Evolutionary conservation across 1,284 basidiomycete genomes (phyloP).

Genomic region (Trametes versicolor): DNA sequence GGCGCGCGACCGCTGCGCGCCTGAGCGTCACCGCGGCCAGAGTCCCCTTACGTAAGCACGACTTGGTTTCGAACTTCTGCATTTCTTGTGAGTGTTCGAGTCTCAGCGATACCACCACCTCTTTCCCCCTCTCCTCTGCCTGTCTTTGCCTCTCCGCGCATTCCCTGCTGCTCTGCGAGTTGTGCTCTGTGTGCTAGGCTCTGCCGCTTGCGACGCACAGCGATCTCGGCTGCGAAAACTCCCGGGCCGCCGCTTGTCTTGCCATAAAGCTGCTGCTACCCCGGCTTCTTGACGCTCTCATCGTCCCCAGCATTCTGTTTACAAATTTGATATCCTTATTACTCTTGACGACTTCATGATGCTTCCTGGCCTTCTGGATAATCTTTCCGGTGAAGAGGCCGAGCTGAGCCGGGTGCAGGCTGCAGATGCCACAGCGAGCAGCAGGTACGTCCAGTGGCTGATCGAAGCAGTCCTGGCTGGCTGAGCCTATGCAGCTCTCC

Average conservation of each 20-base stretch:
- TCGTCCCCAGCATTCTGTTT: neutral
- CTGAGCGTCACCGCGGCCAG: neutral
- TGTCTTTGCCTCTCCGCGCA: neutral
- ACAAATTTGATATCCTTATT: neutral
- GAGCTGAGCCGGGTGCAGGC: neutral
- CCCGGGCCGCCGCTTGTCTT: neutral
- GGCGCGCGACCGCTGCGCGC: neutral
- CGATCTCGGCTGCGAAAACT: conserved; percentile 6
- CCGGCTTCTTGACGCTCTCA: conserved; percentile 14
- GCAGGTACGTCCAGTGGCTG: conserved; percentile 20
- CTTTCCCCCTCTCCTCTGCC: conserved; percentile 5
- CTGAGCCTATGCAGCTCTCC: conserved; percentile 15
- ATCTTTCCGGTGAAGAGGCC: conserved; percentile 1
- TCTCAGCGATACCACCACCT: conserved; percentile 35
- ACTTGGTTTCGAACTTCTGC: conserved; percentile 29
- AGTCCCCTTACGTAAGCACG: conserved; percentile 31
- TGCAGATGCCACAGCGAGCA: conserved; percentile 9
- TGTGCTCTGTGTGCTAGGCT: neutral
- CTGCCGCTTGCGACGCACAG: neutral
- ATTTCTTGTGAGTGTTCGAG: conserved; percentile 30
- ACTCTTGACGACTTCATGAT: conserved; percentile 15
- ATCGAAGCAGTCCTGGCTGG: neutral
- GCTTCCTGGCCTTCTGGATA: conserved; percentile 22
- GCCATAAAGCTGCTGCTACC: neutral
- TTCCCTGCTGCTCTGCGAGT: conserved; percentile 1